Conservation (phyloP, 192 early-diverging fungal species). For the Umbelopsis vinacea region DNA sequence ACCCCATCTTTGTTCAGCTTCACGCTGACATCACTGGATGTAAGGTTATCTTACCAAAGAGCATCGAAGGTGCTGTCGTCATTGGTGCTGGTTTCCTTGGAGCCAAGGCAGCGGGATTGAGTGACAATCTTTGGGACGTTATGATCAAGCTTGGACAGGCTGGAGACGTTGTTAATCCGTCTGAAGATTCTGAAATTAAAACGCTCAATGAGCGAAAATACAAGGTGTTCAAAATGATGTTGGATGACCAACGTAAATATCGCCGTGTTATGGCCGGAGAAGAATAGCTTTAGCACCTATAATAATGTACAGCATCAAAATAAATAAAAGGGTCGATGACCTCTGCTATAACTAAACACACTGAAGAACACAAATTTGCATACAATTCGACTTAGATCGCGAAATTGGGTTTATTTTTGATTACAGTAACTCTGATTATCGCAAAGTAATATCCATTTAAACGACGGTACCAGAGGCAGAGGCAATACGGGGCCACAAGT, state of each 20-base stretch:
- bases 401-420: no score
- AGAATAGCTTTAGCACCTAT: neutral
- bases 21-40: slow-evolving; percentile 61
- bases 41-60: slow-evolving; percentile 57
- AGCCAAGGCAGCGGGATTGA: slow-evolving; percentile 50
- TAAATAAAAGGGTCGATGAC: neutral
- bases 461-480: slow-evolving; percentile 82
- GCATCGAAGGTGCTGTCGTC: slow-evolving; percentile 64
- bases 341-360: no score
- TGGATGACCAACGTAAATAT: slow-evolving; percentile 57
- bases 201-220: slow-evolving; percentile 58
- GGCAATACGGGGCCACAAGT: slow-evolving; percentile 99
- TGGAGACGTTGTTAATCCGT: slow-evolving; percentile 53
- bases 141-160: slow-evolving; percentile 57
- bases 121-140: slow-evolving; percentile 50
- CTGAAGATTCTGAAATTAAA: slow-evolving; percentile 27
- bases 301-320: neutral
- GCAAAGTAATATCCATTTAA: neutral
- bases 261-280: slow-evolving; percentile 53
- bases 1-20: slow-evolving; percentile 62
- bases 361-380: no score
- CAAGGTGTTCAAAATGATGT: slow-evolving; percentile 60
- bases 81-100: slow-evolving; percentile 73
- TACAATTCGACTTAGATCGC: no score
- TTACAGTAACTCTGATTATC: no score